A percentile compares a stretch with the other conserved stretches of the same genome.
phyloP scores from a whole-genome alignment of 2,329 filamentous ascomycete genomes.

The Bipolaris victoriae region DNA sequence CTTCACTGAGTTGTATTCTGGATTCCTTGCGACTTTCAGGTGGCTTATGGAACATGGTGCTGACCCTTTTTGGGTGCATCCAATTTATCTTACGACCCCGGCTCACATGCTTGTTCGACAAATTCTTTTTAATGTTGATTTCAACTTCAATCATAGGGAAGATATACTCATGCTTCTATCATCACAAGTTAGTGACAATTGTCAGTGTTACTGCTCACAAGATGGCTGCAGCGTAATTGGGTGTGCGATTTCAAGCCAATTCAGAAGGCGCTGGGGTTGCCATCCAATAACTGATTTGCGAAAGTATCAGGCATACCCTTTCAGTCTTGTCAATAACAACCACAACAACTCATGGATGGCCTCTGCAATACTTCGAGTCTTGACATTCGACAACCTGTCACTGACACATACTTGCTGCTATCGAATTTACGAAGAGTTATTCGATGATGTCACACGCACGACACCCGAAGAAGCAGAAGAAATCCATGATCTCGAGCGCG shows the following conservation, averaged over 20 bases:
- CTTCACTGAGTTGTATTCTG: no score
- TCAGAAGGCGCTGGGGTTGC: no score
- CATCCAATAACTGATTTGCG: not conserved
- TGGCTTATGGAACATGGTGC: not conserved
- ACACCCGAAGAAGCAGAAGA: not conserved
- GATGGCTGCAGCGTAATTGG: not conserved
- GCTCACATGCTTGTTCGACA: not conserved
- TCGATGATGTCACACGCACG: accelerated
- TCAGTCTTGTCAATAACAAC: not conserved
- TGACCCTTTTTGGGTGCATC: not conserved
- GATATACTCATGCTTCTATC: not conserved
- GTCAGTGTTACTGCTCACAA: not conserved
- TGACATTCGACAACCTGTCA: not conserved
- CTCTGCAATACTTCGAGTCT: not conserved
- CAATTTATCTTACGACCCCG: not conserved
- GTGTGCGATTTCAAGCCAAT: not conserved
- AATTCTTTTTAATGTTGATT: no score
- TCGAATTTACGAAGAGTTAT: not conserved
- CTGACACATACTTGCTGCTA: not conserved
- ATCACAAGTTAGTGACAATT: not conserved
- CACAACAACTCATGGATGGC: not conserved
- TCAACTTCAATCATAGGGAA: not conserved
- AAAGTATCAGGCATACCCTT: not conserved
- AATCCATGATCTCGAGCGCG: not conserved
- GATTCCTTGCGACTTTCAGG: not conserved